Evolutionary conservation across 2,329 filamentous ascomycete species (phyloP).

Genomic region (Hymenoscyphus linearis): DNA sequence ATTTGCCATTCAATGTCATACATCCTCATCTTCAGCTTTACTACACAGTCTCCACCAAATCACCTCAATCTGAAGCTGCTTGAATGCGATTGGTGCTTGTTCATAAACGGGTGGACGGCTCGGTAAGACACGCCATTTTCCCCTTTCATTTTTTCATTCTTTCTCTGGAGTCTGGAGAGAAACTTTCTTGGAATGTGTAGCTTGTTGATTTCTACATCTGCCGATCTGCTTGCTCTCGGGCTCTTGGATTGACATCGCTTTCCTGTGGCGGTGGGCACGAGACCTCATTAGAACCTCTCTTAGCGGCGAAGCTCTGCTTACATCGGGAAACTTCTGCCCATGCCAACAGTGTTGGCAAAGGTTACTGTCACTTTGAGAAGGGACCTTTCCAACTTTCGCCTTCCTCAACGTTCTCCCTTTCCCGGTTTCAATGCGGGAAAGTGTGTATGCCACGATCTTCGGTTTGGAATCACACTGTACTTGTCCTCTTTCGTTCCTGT

Average conservation of each 20-base stretch:
- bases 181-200: not conserved
- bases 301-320: not conserved
- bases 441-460: not conserved
- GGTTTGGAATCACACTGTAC: not conserved
- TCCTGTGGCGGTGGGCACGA: not conserved
- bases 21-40: not conserved
- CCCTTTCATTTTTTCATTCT: not conserved
- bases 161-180: not conserved
- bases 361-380: not conserved
- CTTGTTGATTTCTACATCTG: not conserved
- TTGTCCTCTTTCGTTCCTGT: not conserved
- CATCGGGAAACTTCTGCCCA: not conserved
- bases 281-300: not conserved
- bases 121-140: not conserved
- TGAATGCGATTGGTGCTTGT: not conserved
- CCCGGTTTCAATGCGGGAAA: not conserved
- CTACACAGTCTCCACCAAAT: not conserved
- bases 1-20: not conserved
- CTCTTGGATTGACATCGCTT: not conserved
- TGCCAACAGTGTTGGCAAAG: not conserved
- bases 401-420: not conserved
- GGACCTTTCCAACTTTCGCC: not conserved
- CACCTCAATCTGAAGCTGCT: not conserved
- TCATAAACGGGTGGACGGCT: not conserved
- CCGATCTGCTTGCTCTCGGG: not conserved